These are phyloP conservation scores for Cryphonectria parasitica DNA, from an alignment of 2,329 filamentous ascomycete genomes.

Conservation along the genomic window DNA sequence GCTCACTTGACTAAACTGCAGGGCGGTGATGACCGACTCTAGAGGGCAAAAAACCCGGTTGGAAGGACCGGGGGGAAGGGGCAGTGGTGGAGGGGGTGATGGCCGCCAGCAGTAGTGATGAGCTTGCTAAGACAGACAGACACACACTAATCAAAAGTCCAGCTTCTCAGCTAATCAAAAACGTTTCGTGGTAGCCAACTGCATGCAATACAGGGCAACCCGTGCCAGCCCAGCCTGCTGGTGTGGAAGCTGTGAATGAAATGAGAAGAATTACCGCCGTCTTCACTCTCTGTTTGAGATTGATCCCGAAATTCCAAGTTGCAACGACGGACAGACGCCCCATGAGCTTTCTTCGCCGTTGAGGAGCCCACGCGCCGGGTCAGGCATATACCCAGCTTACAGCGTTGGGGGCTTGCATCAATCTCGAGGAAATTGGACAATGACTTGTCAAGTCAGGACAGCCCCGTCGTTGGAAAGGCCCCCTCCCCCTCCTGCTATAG, in stretches of 20 bases:
- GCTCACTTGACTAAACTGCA: background rate
- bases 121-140: background rate
- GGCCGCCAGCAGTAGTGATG: constrained; percentile 7
- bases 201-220: background rate
- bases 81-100: background rate
- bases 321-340: background rate
- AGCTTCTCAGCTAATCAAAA: constrained; percentile 1
- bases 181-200: background rate
- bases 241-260: background rate
- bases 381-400: constrained; percentile 28
- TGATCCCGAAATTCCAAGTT: background rate
- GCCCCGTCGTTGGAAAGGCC: background rate
- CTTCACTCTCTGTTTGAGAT: background rate
- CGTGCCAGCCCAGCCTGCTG: background rate
- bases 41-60: constrained; percentile 9
- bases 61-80: background rate
- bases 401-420: constrained; percentile 14
- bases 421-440: constrained; percentile 24
- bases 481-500: background rate
- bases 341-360: constrained; percentile 2
- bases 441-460: constrained; percentile 8
- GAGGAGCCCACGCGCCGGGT: background rate
- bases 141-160: constrained; percentile 1
- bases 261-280: background rate
- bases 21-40: constrained; percentile 12